Percentiles rank a stretch among this genome's conserved stretches.
phyloP scores from a whole-genome alignment of 139 green algal genomes.

The Coelastrella sp. region DNA sequence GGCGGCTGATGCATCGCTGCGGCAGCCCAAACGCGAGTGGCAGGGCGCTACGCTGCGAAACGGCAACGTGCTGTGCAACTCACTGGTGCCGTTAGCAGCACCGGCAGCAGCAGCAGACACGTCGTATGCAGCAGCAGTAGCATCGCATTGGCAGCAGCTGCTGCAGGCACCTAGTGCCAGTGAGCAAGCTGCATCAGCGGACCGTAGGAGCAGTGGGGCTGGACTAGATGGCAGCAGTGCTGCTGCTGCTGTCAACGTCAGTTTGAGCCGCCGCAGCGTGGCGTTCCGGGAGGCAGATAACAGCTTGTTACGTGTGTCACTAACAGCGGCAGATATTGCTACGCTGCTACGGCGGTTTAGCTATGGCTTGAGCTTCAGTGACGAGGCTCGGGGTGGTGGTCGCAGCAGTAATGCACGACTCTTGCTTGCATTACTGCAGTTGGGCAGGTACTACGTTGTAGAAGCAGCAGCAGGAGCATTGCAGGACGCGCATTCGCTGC shows the following conservation, averaged over 20 bases:
- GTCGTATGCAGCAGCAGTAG: conserved; percentile 54
- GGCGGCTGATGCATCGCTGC: conserved; percentile 64
- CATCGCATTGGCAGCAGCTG: conserved; percentile 59
- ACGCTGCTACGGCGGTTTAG: conserved; percentile 69
- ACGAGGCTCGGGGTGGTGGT: conserved; percentile 68
- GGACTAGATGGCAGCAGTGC: background rate
- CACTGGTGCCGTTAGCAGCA: conserved; percentile 68
- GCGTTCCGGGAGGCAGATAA: conserved; percentile 4
- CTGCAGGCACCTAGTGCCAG: background rate
- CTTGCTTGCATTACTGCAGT: conserved; percentile 66
- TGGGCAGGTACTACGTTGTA: conserved; percentile 45
- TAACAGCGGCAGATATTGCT: conserved; percentile 60
- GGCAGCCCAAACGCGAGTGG: conserved; percentile 78
- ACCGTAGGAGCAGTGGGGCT: background rate
- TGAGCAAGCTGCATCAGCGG: conserved; percentile 15
- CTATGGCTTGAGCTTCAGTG: conserved; percentile 58
- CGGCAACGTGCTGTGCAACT: conserved; percentile 77
- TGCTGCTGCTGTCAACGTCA: background rate
- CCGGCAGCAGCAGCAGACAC: conserved; percentile 16
- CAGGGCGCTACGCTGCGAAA: conserved; percentile 78
- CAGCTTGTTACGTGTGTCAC: conserved; percentile 37
- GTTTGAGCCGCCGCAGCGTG: background rate
- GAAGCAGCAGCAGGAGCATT: background rate
- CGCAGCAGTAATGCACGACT: conserved; percentile 67
- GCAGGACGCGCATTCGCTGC: conserved; percentile 6